phyloP scores from a whole-genome alignment of 345 rosid species.

The Murraya koenigii region DNA sequence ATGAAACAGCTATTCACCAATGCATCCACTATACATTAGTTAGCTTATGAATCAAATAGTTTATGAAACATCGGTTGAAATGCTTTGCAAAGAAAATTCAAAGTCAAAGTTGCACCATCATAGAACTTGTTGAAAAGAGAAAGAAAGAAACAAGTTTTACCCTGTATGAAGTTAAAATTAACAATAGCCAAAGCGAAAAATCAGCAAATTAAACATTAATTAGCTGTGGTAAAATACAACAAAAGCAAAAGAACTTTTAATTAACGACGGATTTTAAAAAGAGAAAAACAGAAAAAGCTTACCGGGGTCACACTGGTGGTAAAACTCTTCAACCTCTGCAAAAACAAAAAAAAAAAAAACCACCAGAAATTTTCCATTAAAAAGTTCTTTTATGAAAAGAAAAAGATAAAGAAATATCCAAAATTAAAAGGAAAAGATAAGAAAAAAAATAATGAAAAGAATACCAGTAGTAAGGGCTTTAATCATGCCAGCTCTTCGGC shows the following conservation, averaged over 20 bases:
- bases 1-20: neutral
- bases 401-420: neutral
- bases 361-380: neutral
- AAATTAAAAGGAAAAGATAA: neutral
- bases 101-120: neutral
- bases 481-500: conserved; percentile 68
- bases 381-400: neutral
- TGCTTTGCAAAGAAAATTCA: neutral
- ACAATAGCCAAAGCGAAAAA: neutral
- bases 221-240: neutral
- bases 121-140: neutral
- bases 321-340: conserved; percentile 71
- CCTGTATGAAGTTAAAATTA: neutral
- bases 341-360: too few relatives aligned
- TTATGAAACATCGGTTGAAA: neutral
- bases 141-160: neutral
- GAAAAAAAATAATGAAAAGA: neutral
- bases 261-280: neutral
- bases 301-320: conserved; percentile 80
- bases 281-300: conserved; percentile 9
- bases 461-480: conserved; percentile 69
- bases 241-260: neutral
- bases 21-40: neutral
- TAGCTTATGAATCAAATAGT: neutral
- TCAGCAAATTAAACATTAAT: neutral